Base-by-base conservation (phyloP, 2,329 filamentous ascomycete genomes). In the Talaromyces sp. region DNA sequence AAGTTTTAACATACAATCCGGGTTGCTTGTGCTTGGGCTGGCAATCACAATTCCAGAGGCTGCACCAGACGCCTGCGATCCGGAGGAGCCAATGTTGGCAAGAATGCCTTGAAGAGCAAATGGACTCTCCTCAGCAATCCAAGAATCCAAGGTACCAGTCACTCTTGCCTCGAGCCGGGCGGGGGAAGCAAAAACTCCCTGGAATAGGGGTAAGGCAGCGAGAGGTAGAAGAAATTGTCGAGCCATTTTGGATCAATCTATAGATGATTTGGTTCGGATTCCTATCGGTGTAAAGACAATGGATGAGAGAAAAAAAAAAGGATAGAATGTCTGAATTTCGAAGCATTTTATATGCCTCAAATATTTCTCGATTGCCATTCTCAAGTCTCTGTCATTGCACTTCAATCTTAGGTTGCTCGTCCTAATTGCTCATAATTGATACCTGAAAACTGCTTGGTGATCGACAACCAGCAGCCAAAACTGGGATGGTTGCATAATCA, bases 51-150 rank as follows among this genome's bases (percentile, higher is more conserved):
- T 79, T 31, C 85, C 85, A 4, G 82, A 75, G 47, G 73, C 75
- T 22, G 83, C 84, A 40, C 84, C 84, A 22, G 75, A 68, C 10
- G 79, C 84, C 64, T 80, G 78, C 5, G 77, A 77, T n/a, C 84
- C 84, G 72, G 81, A 73, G 1, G 84, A 72, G 7, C 85, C 85
- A 64, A 86, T 84, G 70, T 88, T 88, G 70, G 82, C 80, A 49
- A 87, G 72, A 17, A 83, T 78, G n/a, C 83, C 82, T 68, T 86
- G 78, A 19, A 86, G 76, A 11, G 85, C 81, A 67, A 84, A 76
- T 1, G 76, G 72, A 45, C 77, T 79, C 71, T 87, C 81, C 5
- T 53, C 22, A 7, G 61, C 19, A n/a, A 63, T 63, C 45, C 45
- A 49, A 49, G 45, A 61, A 49, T 49, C 45, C 11, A 49, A 49